phyloP scores from a whole-genome alignment of 345 rosid genomes.

The Eucalyptus curtisii region DNA sequence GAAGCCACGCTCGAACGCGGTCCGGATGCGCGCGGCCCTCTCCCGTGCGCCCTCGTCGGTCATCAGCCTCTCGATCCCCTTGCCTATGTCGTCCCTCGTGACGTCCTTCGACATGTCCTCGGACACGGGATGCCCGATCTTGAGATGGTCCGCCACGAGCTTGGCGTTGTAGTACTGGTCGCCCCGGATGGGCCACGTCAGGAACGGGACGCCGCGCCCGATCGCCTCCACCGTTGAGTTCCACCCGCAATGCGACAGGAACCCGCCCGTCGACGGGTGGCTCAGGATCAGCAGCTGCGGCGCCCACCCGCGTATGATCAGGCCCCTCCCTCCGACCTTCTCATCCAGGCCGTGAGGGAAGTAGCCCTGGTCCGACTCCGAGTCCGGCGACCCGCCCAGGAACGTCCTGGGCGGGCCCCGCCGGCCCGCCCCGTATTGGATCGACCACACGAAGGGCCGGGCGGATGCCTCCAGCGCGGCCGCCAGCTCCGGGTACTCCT shows the following conservation, averaged over 20 bases:
- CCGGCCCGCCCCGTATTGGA: background rate
- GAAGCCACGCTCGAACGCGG: slow-evolving; percentile 6
- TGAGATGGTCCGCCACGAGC: slow-evolving; percentile 9
- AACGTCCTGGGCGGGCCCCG: background rate
- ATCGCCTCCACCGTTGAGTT: slow-evolving; percentile 22
- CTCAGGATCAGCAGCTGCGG: slow-evolving; percentile 25
- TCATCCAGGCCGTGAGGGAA: background rate
- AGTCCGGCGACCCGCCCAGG: background rate
- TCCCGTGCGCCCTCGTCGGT: slow-evolving; percentile 3
- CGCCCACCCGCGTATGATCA: slow-evolving; percentile 27
- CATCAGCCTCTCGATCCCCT: slow-evolving; percentile 24
- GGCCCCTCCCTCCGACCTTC: slow-evolving; percentile 10
- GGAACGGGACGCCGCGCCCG: slow-evolving; percentile 13
- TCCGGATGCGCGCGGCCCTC: background rate
- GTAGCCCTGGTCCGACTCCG: background rate
- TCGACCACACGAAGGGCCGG: slow-evolving; percentile 8
- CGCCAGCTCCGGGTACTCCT: slow-evolving; percentile 5
- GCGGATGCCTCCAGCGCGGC: slow-evolving; percentile 4
- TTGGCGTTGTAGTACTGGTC: slow-evolving; percentile 20
- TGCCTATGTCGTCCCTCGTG: slow-evolving; percentile 2
- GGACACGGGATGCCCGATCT: slow-evolving; percentile 3
- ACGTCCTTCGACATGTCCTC: slow-evolving; percentile 7
- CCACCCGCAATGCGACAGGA: slow-evolving; percentile 36
- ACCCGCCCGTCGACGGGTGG: slow-evolving; percentile 22
- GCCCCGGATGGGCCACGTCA: slow-evolving; percentile 26